Evolutionary conservation across 495 filamentous ascomycete genomes (phyloP).

Genomic region (Penicillium robsamsonii): DNA sequence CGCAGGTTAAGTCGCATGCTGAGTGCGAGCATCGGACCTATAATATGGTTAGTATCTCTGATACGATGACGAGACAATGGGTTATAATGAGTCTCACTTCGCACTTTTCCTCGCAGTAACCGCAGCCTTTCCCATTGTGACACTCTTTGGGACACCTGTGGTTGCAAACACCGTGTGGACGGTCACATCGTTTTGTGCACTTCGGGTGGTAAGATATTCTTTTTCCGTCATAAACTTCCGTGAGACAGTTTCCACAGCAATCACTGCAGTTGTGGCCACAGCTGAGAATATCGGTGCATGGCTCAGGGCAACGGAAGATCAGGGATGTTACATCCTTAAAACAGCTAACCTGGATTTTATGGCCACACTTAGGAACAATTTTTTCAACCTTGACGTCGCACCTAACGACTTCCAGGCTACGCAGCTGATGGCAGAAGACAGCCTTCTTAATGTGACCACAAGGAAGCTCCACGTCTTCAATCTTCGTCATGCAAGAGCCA

Average conservation of each 20-base stretch:
- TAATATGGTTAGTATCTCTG: conserved; percentile 1
- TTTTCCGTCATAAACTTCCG: neutral
- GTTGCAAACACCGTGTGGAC: conserved; percentile 11
- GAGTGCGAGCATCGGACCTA: conserved; percentile 14
- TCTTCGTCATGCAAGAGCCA: conserved; percentile 8
- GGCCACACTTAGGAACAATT: conserved; percentile 3
- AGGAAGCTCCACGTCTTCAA: conserved; percentile 10
- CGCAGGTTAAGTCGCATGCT: conserved; percentile 33
- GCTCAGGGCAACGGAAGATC: conserved; percentile 5
- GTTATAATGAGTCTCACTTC: conserved; percentile 50
- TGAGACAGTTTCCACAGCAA: conserved; percentile 2
- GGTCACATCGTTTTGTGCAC: conserved; percentile 11
- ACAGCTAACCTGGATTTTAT: conserved; percentile 1
- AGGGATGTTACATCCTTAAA: conserved; percentile 6
- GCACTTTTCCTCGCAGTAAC: conserved; percentile 53
- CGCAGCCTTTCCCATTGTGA: conserved; percentile 20
- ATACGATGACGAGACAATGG: neutral
- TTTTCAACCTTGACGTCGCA: conserved; percentile 8
- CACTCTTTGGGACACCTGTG: conserved; percentile 6
- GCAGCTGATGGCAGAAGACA: conserved; percentile 7
- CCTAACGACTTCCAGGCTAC: neutral
- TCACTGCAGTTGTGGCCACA: conserved; percentile 5
- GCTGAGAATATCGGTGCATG: conserved; percentile 6
- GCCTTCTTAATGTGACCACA: conserved; percentile 7
- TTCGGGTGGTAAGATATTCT: neutral